These are phyloP conservation scores for Fusarium palustre DNA, from an alignment of 2,329 filamentous ascomycete genomes.

Conservation along the genomic window DNA sequence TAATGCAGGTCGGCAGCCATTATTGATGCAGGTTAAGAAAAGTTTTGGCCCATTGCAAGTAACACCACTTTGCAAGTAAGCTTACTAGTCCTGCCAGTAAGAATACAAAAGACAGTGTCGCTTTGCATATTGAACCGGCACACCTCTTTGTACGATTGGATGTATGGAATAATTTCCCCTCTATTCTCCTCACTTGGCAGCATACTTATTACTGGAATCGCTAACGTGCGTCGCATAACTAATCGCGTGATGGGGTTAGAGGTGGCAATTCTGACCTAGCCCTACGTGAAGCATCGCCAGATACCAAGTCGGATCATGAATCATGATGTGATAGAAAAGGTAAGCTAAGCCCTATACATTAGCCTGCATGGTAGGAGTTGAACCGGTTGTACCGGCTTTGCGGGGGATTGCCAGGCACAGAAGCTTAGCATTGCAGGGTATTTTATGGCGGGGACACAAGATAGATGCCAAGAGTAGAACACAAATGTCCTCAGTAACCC, in stretches of 20 bases:
- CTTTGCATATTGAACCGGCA: not conserved
- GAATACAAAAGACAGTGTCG: not conserved
- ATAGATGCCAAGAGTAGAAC: not conserved
- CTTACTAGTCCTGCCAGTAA: constrained; percentile 18
- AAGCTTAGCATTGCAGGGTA: not conserved
- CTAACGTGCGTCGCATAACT: not conserved
- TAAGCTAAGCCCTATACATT: not conserved
- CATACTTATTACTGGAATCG: not conserved
- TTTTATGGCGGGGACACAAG: not conserved
- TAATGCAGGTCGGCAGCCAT: constrained; percentile 28
- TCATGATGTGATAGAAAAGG: not conserved
- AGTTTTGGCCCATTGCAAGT: not conserved
- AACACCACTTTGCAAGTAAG: constrained; percentile 5
- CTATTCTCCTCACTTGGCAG: not conserved
- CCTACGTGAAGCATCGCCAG: not conserved
- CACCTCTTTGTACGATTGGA: not conserved
- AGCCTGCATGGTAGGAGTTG: not conserved
- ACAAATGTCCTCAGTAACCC: not conserved
- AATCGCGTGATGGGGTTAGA: constrained; percentile 14
- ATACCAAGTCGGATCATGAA: not conserved
- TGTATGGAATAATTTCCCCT: not conserved
- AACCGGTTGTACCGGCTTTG: not conserved
- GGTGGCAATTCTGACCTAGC: not conserved
- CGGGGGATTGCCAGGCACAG: constrained; percentile 18
- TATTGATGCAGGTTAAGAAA: constrained; percentile 36